Percentiles rank a stretch among this genome's conserved stretches.
Conservation (phyloP, 805 yeast species). For the Metschnikowia picachoensis region DNA sequence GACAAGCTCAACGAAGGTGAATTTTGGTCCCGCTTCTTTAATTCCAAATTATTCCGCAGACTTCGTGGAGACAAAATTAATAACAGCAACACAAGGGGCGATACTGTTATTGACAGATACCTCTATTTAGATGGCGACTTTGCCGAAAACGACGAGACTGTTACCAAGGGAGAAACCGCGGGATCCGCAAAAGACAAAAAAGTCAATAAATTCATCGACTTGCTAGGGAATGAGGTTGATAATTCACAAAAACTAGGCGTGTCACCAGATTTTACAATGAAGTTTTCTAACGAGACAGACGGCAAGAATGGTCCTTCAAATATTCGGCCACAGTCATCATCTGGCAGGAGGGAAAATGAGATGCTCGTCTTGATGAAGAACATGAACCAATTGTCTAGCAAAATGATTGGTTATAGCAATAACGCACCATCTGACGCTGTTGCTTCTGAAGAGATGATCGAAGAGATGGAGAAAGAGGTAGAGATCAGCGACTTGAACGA, state of each 20-base stretch:
- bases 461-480: conserved; percentile 42
- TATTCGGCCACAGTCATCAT: conserved; percentile 2
- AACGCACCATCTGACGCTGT: not conserved
- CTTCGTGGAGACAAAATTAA: conserved; percentile 81
- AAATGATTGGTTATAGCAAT: conserved; percentile 56
- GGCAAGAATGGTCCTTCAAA: conserved; percentile 2
- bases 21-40: conserved; percentile 95
- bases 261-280: conserved; percentile 87
- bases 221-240: conserved; percentile 78
- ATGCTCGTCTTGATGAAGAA: conserved; percentile 75
- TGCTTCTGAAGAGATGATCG: conserved; percentile 21
- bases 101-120: conserved; percentile 79
- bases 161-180: conserved; percentile 29
- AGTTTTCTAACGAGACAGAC: conserved; percentile 41
- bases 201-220: conserved; percentile 70
- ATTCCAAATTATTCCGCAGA: conserved; percentile 81
- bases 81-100: conserved; percentile 73
- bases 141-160: conserved; percentile 35
- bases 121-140: conserved; percentile 63
- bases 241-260: conserved; percentile 75
- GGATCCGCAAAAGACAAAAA: conserved; percentile 38
- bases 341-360: conserved; percentile 44
- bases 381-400: conserved; percentile 82
- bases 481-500: conserved; percentile 51
- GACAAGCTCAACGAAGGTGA: conserved; percentile 75